These are phyloP conservation scores for Taphrina sp. DNA, from an alignment of 1,139 yeast genomes.

Conservation along the genomic window DNA sequence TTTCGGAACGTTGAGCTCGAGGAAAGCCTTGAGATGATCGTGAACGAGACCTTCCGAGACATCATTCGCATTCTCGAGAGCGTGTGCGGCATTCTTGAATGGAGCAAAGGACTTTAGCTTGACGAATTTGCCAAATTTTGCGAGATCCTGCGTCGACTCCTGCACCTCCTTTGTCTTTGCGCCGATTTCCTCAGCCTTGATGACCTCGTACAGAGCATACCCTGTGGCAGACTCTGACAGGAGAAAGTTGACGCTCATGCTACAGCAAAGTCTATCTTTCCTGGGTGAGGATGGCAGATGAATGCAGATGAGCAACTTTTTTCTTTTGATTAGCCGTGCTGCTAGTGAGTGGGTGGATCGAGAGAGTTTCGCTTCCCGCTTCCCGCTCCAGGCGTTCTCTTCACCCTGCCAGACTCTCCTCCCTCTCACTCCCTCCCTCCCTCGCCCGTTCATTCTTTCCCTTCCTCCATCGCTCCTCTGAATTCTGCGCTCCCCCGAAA, in stretches of 20 bases:
- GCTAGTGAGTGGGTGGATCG: too few species aligned
- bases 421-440: too few species aligned
- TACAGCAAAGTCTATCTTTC: too few species aligned
- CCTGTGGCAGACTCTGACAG: constrained; percentile 99
- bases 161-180: constrained; percentile 92
- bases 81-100: constrained; percentile 92
- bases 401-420: too few species aligned
- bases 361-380: too few species aligned
- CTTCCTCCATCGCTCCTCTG: too few species aligned
- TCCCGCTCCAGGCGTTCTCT: too few species aligned
- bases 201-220: constrained; percentile 90
- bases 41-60: constrained; percentile 95
- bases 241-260: constrained; percentile 42
- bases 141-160: constrained; percentile 81
- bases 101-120: constrained; percentile 96
- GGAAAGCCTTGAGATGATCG: constrained; percentile 81
- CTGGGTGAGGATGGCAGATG: too few species aligned
- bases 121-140: constrained; percentile 85
- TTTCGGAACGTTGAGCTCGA: constrained; percentile 90
- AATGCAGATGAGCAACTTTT: too few species aligned
- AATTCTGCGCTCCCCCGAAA: too few species aligned
- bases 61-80: constrained; percentile 96
- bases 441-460: too few species aligned
- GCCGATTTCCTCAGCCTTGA: constrained; percentile 85
- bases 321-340: too few species aligned